Evolutionary conservation across 2,329 filamentous ascomycete species (phyloP), one percentile per base, ranked within the genome.

Genomic region (Diaporthe helianthi): DNA sequence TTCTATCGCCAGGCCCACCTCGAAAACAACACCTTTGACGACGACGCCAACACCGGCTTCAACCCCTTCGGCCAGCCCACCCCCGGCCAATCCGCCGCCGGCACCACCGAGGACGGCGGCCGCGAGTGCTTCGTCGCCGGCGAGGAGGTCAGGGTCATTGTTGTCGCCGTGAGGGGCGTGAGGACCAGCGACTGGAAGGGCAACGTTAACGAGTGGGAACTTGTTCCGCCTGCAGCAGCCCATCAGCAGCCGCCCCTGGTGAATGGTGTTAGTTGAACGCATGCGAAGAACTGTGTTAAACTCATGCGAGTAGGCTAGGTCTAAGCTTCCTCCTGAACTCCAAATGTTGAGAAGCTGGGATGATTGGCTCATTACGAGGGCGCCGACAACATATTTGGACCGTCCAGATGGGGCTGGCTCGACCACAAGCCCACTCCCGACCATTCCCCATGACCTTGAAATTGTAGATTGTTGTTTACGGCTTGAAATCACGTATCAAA

Each of bases 151-250:
- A 86, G 92, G 60, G 94, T 98, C 8, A 93, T 98, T 41, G 87
- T 95, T 7, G 96, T 98, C 9, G 88, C 87, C 75, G 93, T 98
- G 74, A 87, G 86, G 75, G 93, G 94, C 77, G 94, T 96, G 60
- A 87, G 94, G 76, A 97, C 97, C 75, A 94, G 92, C 73, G 96
- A 97, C 79, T 97, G 92, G 92, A 97, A 97, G 83, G 95, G 96
- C n/a, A 89, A 90, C 17, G 93, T 98, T 5, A 89, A 92, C 75
- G 95, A 98, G 78, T 98, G 84, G 82, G 85, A 85, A 1, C 76
- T 88, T 70, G 79, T 80, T 3, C 77, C 81, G n/a, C 77, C 78
- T 33, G 77, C 69, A 4, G 70, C 72, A 1, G 67, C 77, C 24
- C 75, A 60, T 36, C 47, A 69, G 12, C 58, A 65, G 24, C 47